Base-by-base conservation (phyloP, 371 early-diverging fungal genomes). In the Mortierella sp. region DNA sequence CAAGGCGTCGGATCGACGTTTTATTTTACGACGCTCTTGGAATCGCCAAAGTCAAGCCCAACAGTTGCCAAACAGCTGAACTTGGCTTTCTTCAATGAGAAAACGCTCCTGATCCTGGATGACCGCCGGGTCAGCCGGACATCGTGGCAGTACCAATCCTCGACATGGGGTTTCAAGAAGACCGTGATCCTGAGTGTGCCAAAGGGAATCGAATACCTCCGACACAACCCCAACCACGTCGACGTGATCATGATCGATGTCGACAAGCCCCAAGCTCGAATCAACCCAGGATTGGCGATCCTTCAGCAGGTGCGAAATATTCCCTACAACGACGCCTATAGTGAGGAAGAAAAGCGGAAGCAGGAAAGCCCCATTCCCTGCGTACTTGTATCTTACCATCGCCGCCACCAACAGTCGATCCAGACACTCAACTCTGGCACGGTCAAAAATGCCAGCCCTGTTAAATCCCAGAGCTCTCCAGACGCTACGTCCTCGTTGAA, bases 1-100 rank as follows among this genome's bases (percentile, higher is more conserved):
- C 65, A 65, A 58, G 65, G 78, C 2, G 70, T 76, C 4, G 78
- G 78, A n/a, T 76, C 78, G 4, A 76, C 78, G 0, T 76, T 76
- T 39, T 70, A 65, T 43, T 76, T 76, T 24, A 57, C 78, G 7
- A 76, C 78, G 0, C 49, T 56, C 8, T 31, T 76, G 5, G 48
- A 64, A 9, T 64, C 70, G 0, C 70, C 78, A 7, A 57, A 58
- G 46, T 37, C 65, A 12, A 65, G 70, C 37, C 58, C 47, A 3
- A 76, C 70, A 0, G 78, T 76, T 0, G 58, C 78, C 9, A 60
- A 76, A 23, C 65, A 70, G 19, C 28, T 76, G 26, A 69, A 76
- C 50, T 31, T 76, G 31, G 78, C 61, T 17, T 76, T 70, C 51
- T 76, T 65, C 50, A 55, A 47, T 1, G 78, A 76, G 9, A 76